phyloP scores from a whole-genome alignment of 306 rosid species.

The Morella rubra region DNA sequence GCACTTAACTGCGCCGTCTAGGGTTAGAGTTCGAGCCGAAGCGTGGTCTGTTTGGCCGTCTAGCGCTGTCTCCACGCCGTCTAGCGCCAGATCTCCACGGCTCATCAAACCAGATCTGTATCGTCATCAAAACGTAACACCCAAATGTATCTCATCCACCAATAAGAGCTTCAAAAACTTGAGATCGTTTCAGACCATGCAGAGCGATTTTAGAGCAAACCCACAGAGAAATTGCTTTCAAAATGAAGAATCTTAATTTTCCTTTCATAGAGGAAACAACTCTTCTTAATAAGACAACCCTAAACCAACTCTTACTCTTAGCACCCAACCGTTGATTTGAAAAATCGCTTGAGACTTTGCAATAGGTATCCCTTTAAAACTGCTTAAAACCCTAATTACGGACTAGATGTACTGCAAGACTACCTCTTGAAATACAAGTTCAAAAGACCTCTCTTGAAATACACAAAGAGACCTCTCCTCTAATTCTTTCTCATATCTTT shows the following conservation, averaged over 20 bases:
- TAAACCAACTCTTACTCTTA: slow-evolving; percentile 8
- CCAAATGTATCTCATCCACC: slow-evolving; percentile 63
- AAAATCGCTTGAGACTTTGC: not conserved
- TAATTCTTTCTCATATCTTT: slow-evolving; percentile 24
- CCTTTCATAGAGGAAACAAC: not conserved
- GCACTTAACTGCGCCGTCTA: slow-evolving; percentile 96
- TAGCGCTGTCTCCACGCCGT: slow-evolving; percentile 83
- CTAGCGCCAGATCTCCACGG: no score
- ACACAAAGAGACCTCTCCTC: slow-evolving; percentile 16
- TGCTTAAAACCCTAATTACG: slow-evolving; percentile 46
- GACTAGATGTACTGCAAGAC: slow-evolving; percentile 19
- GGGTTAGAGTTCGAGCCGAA: slow-evolving; percentile 64
- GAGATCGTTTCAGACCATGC: not conserved
- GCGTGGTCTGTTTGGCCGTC: slow-evolving; percentile 75
- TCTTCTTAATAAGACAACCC: not conserved
- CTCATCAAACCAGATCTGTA: slow-evolving; percentile 99
- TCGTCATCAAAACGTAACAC: slow-evolving; percentile 71
- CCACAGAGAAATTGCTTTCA: no score
- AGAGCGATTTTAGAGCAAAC: slow-evolving; percentile 10
- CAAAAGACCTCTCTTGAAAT: slow-evolving; percentile 29
- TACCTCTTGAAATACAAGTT: no score
- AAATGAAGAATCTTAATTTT: not conserved
- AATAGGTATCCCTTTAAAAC: slow-evolving; percentile 16
- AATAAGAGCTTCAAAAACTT: slow-evolving; percentile 8
- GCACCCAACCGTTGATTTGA: slow-evolving; percentile 8